Evolutionary conservation across 2,329 filamentous ascomycete genomes (phyloP).

Genomic region (Akanthomyces uredinophilus): DNA sequence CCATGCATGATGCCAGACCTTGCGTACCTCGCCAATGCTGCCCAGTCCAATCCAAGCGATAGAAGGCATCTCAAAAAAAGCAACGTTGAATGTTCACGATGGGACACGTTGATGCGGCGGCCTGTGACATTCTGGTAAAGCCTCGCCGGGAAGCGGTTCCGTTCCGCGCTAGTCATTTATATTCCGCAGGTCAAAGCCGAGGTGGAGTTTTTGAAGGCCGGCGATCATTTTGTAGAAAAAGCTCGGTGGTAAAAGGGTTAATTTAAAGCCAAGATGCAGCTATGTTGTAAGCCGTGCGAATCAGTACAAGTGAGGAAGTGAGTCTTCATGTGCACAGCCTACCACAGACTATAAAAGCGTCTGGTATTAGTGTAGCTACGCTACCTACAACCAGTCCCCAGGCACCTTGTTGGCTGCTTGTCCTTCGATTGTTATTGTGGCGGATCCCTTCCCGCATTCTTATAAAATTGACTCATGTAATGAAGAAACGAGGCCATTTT

Average conservation of each 20-base stretch:
- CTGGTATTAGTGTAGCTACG: no score
- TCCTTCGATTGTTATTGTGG: no score
- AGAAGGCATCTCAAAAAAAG: background rate
- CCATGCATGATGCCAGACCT: background rate
- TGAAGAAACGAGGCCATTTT: no score
- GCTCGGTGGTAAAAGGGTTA: background rate
- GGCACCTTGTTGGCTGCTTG: no score
- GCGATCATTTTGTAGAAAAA: background rate
- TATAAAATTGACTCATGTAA: no score
- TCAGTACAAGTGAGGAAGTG: no score
- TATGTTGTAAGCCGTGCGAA: background rate
- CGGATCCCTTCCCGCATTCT: no score
- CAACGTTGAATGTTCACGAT: background rate
- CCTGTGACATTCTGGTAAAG: background rate
- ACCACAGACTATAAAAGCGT: no score
- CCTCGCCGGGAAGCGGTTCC: background rate
- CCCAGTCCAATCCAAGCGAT: slow-evolving; percentile 6
- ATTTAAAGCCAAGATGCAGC: background rate
- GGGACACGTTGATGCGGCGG: background rate
- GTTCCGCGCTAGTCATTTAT: background rate
- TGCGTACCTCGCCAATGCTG: slow-evolving; percentile 2
- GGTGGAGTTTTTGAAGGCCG: background rate
- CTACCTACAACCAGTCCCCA: no score
- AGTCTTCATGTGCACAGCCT: no score
- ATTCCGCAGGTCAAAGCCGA: background rate